A percentile compares a stretch with the other conserved stretches of the same genome.
These are phyloP conservation scores for Rhizopogon vinicolor DNA, from an alignment of 768 basidiomycete genomes.

Conservation along the genomic window DNA sequence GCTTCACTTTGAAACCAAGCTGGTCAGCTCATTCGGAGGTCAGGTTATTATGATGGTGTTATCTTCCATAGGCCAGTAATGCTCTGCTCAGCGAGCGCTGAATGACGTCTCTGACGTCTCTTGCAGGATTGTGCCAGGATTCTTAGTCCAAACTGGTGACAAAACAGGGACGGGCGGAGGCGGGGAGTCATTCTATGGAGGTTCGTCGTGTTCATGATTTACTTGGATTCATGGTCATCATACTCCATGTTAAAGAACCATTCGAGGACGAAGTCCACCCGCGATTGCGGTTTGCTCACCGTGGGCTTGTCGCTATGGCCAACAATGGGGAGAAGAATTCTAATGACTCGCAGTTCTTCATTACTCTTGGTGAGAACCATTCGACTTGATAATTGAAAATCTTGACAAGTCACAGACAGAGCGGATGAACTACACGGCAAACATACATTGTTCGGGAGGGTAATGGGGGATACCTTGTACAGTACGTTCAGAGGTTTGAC, in stretches of 20 bases:
- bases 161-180: slow-evolving; percentile 86
- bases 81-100: not conserved
- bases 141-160: slow-evolving; percentile 95
- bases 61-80: slow-evolving; percentile 82
- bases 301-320: slow-evolving; percentile 93
- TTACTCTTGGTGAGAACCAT: slow-evolving; percentile 71
- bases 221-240: not conserved
- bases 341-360: slow-evolving; percentile 94
- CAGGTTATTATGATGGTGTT: slow-evolving; percentile 95
- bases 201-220: slow-evolving; percentile 29
- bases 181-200: slow-evolving; percentile 95
- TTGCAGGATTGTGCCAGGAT: slow-evolving; percentile 76
- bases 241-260: slow-evolving; percentile 48
- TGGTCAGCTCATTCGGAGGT: not conserved
- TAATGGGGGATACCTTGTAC: slow-evolving; percentile 84
- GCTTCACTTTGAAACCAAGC: not conserved
- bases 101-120: not conserved
- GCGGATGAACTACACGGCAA: slow-evolving; percentile 93
- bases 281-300: slow-evolving; percentile 81
- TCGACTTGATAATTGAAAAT: not conserved
- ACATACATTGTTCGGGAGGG: slow-evolving; percentile 91
- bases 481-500: slow-evolving; percentile 46
- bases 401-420: slow-evolving; percentile 46
- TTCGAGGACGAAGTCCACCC: slow-evolving; percentile 96
- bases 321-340: slow-evolving; percentile 83